Conservation (phyloP, 2,329 filamentous ascomycete genomes). For the Pseudogymnoascus sp. region DNA sequence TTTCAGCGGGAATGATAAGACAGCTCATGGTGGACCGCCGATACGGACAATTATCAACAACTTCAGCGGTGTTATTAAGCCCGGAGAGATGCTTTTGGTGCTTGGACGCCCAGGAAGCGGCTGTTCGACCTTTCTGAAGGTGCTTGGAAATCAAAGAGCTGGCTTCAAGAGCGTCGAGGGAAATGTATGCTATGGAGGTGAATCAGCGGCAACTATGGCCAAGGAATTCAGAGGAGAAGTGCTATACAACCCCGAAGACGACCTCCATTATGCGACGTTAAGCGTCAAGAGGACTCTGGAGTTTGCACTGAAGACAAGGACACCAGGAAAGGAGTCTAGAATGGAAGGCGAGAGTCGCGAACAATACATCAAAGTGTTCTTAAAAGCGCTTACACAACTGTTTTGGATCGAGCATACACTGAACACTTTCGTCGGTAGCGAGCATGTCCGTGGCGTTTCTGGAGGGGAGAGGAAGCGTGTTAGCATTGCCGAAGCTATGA, state of each 20-base stretch:
- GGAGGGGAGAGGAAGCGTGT: slow-evolving; percentile 77
- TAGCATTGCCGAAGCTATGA: slow-evolving; percentile 68
- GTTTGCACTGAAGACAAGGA: slow-evolving; percentile 62
- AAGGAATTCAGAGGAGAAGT: slow-evolving; percentile 62
- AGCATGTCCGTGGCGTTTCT: slow-evolving; percentile 66
- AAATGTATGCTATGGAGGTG: slow-evolving; percentile 45
- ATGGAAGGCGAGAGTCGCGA: slow-evolving; percentile 52
- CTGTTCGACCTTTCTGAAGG: slow-evolving; percentile 46
- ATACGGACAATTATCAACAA: slow-evolving; percentile 13
- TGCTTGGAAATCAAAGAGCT: slow-evolving; percentile 36
- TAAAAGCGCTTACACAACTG: slow-evolving; percentile 58
- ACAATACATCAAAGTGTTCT: slow-evolving; percentile 51
- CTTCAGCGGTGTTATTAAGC: slow-evolving; percentile 52
- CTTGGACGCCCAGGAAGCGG: slow-evolving; percentile 32
- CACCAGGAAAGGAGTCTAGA: slow-evolving; percentile 53
- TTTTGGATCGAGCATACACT: slow-evolving; percentile 66
- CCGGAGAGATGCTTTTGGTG: slow-evolving; percentile 66
- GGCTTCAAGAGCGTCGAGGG: slow-evolving; percentile 28
- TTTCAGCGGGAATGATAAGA: slow-evolving; percentile 8
- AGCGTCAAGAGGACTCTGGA: slow-evolving; percentile 65
- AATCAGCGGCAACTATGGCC: slow-evolving; percentile 52
- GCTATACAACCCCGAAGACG: slow-evolving; percentile 68
- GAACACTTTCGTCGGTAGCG: slow-evolving; percentile 66
- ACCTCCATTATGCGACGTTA: slow-evolving; percentile 69
- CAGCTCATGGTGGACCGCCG: background rate